Evolutionary conservation across 176 grass and related monocot species (phyloP).

Genomic region (Urochloa ruziziensis): DNA sequence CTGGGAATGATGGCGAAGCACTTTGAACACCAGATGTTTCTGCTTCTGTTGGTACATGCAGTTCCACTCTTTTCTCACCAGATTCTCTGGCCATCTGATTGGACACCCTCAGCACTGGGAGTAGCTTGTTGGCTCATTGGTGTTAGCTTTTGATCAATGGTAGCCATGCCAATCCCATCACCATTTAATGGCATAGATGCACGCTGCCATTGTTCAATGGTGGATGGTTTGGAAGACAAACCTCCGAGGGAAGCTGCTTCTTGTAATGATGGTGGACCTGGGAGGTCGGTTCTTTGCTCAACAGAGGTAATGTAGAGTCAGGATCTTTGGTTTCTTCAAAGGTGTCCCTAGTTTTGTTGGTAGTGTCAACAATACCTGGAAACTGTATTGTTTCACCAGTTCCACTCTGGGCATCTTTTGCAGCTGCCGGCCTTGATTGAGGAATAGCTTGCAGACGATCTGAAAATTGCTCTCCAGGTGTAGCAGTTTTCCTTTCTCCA

Average conservation of each 20-base stretch:
- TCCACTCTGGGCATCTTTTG: background rate
- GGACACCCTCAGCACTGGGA: background rate
- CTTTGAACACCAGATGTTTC: slow-evolving; percentile 25
- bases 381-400: slow-evolving; percentile 13
- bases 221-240: slow-evolving; percentile 16
- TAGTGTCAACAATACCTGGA: slow-evolving; percentile 14
- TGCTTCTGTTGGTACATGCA: background rate
- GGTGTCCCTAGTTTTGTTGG: too few relatives aligned
- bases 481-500: slow-evolving; percentile 23
- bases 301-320: slow-evolving; percentile 18
- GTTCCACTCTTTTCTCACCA: slow-evolving; percentile 20
- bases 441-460: slow-evolving; percentile 17
- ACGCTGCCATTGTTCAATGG: slow-evolving; percentile 21
- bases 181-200: slow-evolving; percentile 11
- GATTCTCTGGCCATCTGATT: background rate
- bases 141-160: slow-evolving; percentile 24
- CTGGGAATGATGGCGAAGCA: slow-evolving; percentile 10
- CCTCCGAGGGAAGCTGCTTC: slow-evolving; percentile 23
- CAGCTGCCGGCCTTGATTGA: background rate
- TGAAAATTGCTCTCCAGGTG: background rate
- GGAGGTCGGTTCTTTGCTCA: slow-evolving; percentile 12
- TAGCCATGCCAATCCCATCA: background rate
- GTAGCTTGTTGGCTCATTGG: slow-evolving; percentile 7
- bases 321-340: slow-evolving; percentile 8
- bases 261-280: slow-evolving; percentile 10